phyloP scores from a whole-genome alignment of 768 basidiomycete species.

The Termitomyces sp. region DNA sequence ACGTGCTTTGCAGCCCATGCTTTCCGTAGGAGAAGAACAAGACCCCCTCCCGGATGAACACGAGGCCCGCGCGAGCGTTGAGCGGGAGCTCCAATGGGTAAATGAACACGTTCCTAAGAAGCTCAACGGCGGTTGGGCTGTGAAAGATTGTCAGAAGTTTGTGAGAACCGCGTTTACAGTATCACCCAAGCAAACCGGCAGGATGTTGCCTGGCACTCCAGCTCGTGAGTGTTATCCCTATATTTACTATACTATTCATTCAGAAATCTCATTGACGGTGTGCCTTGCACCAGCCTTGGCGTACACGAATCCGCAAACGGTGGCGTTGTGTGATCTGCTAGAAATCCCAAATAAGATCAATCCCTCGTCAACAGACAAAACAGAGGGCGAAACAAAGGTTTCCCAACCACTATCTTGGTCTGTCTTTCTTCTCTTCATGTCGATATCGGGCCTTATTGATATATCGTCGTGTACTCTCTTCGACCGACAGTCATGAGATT shows the following conservation, averaged over 20 bases:
- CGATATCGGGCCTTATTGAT: not conserved
- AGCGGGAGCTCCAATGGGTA: constrained; percentile 64
- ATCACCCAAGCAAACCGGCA: constrained; percentile 27
- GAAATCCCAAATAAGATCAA: constrained; percentile 66
- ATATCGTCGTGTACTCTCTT: not conserved
- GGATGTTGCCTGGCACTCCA: constrained; percentile 2
- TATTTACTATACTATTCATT: constrained; percentile 12
- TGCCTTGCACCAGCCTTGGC: constrained; percentile 45
- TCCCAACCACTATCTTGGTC: not conserved
- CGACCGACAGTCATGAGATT: not conserved
- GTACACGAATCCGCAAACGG: constrained; percentile 88
- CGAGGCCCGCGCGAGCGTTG: constrained; percentile 46
- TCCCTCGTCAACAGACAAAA: not conserved
- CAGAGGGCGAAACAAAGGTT: not conserved
- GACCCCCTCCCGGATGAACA: constrained; percentile 53
- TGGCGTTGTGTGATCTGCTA: constrained; percentile 77
- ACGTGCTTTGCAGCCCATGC: constrained; percentile 76
- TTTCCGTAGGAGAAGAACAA: constrained; percentile 50
- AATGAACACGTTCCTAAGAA: constrained; percentile 42
- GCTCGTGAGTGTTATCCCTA: constrained; percentile 29
- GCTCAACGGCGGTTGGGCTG: constrained; percentile 25
- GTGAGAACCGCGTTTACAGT: constrained; percentile 48
- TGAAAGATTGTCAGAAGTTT: constrained; percentile 63
- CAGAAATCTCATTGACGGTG: constrained; percentile 16
- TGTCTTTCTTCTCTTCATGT: not conserved